phyloP scores from a whole-genome alignment of 345 rosid species.

The Populus euphratica region DNA sequence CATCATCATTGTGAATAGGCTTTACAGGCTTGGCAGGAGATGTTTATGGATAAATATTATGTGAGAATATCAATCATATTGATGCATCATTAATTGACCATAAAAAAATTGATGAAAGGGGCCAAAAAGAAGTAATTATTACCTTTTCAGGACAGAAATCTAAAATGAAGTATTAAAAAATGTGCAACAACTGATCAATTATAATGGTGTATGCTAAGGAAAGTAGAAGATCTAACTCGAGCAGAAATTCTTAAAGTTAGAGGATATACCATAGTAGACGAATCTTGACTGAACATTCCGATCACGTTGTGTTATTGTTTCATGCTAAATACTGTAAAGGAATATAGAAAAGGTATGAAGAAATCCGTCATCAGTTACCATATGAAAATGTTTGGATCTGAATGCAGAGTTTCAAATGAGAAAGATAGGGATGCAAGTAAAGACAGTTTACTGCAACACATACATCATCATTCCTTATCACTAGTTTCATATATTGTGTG shows the following conservation, averaged over 20 bases:
- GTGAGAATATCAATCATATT: conserved; percentile 15
- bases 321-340: neutral
- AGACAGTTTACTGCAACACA: neutral
- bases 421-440: neutral
- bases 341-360: neutral
- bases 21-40: conserved; percentile 34
- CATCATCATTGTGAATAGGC: conserved; percentile 26
- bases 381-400: neutral
- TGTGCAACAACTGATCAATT: conserved; percentile 38
- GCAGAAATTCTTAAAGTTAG: conserved; percentile 15
- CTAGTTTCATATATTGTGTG: neutral
- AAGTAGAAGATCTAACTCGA: conserved; percentile 17
- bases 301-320: neutral
- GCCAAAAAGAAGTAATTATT: conserved; percentile 46
- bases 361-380: neutral
- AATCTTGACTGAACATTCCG: neutral
- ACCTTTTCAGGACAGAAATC: conserved; percentile 34
- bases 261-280: neutral
- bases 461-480: neutral
- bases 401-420: no score
- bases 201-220: conserved; percentile 25
- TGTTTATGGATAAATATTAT: conserved; percentile 11
- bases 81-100: conserved; percentile 5
- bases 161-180: neutral
- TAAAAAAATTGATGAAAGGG: conserved; percentile 8